Evolutionary conservation across 1,139 yeast species (phyloP).

Genomic region (Pichia sp.): DNA sequence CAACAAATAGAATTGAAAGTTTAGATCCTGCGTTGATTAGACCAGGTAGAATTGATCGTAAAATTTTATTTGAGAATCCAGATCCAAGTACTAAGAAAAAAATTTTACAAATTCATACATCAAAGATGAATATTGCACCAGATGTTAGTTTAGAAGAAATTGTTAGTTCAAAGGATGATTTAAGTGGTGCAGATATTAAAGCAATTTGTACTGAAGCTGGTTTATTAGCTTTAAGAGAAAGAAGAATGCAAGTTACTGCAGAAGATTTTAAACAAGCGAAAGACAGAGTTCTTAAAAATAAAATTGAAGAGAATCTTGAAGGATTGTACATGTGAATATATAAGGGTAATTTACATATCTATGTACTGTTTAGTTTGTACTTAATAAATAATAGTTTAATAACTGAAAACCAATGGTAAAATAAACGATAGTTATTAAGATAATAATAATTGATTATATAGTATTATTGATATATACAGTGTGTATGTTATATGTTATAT

Average conservation of each 20-base stretch:
- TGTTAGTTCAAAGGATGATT: constrained; percentile 87
- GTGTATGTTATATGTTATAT: too few relatives aligned
- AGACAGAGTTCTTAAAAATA: constrained; percentile 95
- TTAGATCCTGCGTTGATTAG: constrained; percentile 97
- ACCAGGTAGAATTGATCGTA: constrained; percentile 98
- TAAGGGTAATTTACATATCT: background rate
- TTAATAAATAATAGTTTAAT: too few relatives aligned
- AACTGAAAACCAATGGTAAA: too few relatives aligned
- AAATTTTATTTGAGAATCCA: constrained; percentile 93
- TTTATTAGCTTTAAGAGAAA: constrained; percentile 87
- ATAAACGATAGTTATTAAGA: too few relatives aligned
- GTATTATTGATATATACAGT: too few relatives aligned
- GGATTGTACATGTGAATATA: constrained; percentile 70
- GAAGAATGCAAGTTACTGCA: constrained; percentile 97
- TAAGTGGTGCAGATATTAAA: constrained; percentile 97
- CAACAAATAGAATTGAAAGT: constrained; percentile 92
- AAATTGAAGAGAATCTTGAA: constrained; percentile 94
- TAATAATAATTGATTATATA: too few relatives aligned
- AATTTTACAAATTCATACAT: constrained; percentile 88
- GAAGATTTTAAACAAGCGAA: constrained; percentile 93
- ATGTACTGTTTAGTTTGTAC: background rate
- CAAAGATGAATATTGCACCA: constrained; percentile 83
- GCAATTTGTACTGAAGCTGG: constrained; percentile 87
- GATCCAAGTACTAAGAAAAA: constrained; percentile 90
- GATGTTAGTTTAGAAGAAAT: constrained; percentile 89